These are phyloP conservation scores for Rhynchospora breviuscula DNA, from an alignment of 176 grass and related monocot species.

Conservation along the genomic window DNA sequence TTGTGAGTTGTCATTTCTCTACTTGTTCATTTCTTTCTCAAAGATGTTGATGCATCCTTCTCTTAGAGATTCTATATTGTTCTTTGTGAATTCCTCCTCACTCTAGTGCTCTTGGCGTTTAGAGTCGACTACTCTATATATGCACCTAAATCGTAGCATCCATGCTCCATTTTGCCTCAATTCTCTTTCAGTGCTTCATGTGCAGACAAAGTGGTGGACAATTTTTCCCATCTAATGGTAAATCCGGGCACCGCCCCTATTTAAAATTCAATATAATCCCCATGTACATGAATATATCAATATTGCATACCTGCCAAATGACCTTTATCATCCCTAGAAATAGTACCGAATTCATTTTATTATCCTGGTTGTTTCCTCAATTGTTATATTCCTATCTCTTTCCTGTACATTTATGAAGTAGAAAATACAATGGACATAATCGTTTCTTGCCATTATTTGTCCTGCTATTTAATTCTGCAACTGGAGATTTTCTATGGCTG, in stretches of 20 bases:
- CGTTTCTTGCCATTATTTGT: slow-evolving; percentile 1
- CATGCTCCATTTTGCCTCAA: background rate
- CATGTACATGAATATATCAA: background rate
- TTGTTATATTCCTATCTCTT: background rate
- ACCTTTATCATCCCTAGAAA: background rate
- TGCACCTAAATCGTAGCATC: too few species aligned
- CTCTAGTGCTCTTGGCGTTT: too few species aligned
- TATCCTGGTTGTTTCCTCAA: background rate
- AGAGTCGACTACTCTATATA: too few species aligned
- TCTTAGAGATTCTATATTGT: background rate
- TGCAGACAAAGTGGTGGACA: background rate
- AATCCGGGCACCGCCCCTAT: background rate
- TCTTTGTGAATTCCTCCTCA: background rate
- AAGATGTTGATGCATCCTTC: background rate
- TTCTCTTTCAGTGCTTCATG: background rate
- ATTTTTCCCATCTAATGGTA: background rate
- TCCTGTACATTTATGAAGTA: background rate
- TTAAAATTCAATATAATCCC: background rate
- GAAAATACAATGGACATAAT: slow-evolving; percentile 5
- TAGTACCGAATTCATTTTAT: background rate
- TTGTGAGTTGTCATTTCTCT: too few species aligned
- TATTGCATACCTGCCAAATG: background rate
- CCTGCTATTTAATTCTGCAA: slow-evolving; percentile 10
- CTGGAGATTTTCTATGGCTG: slow-evolving; percentile 5
- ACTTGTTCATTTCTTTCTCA: too few species aligned